Conservation (phyloP, 495 filamentous ascomycete species). For the Astrocystis sublimbata region DNA sequence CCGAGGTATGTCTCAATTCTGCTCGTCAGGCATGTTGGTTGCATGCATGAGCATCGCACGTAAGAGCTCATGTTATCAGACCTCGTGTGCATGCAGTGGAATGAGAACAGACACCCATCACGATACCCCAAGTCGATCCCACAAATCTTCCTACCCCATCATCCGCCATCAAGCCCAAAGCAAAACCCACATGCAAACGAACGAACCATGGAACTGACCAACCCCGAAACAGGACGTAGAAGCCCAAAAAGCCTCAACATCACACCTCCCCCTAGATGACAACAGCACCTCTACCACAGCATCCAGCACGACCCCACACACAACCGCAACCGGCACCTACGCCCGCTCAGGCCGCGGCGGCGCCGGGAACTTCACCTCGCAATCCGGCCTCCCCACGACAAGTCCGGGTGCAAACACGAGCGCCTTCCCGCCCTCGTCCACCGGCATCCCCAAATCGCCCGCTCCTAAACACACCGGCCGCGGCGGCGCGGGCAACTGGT, state of each 20-base stretch:
- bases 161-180: not conserved
- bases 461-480: constrained; percentile 41
- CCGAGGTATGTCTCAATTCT: constrained; percentile 28
- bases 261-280: constrained; percentile 12
- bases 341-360: constrained; percentile 59
- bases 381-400: constrained; percentile 22
- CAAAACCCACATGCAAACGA: too few relatives aligned
- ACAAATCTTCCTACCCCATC: too few relatives aligned
- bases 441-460: not conserved
- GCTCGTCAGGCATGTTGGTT: not conserved
- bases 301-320: constrained; percentile 13
- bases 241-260: constrained; percentile 36
- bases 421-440: constrained; percentile 4
- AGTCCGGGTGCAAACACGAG: constrained; percentile 18
- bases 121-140: not conserved
- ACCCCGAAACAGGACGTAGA: constrained; percentile 41
- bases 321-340: constrained; percentile 38
- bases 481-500: constrained; percentile 63
- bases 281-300: constrained; percentile 20
- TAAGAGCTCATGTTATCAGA: not conserved
- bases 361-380: constrained; percentile 58
- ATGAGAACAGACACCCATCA: not conserved
- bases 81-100: not conserved
- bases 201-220: not conserved
- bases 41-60: not conserved